phyloP scores from a whole-genome alignment of 495 filamentous ascomycete genomes.

The Cercophora sp. region DNA sequence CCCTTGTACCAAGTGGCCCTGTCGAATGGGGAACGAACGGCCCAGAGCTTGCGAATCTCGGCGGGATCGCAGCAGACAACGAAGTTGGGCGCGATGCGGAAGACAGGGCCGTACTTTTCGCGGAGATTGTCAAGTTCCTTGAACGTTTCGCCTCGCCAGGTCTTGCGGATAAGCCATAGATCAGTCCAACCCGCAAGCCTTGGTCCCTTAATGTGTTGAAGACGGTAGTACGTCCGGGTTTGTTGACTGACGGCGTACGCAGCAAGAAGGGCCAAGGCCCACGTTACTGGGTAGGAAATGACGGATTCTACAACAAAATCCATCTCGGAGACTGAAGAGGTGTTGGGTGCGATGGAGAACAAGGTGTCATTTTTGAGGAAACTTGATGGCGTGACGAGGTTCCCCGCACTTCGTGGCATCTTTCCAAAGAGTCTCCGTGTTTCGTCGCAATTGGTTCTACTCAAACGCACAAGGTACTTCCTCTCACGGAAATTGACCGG shows the following conservation, averaged over 20 bases:
- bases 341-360: too few relatives aligned
- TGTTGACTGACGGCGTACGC: neutral
- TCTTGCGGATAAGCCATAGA: neutral
- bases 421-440: too few relatives aligned
- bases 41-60: conserved; percentile 2
- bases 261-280: too few relatives aligned
- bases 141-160: neutral
- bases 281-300: too few relatives aligned
- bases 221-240: neutral
- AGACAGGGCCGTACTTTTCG: neutral
- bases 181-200: neutral
- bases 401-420: too few relatives aligned
- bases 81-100: conserved; percentile 11
- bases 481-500: too few relatives aligned
- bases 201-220: neutral
- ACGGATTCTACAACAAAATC: too few relatives aligned
- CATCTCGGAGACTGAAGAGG: too few relatives aligned
- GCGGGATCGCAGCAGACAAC: conserved; percentile 2
- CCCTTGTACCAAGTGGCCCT: conserved; percentile 9
- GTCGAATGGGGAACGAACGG: conserved; percentile 3
- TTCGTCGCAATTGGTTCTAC: too few relatives aligned
- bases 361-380: too few relatives aligned
- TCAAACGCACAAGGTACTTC: too few relatives aligned
- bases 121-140: neutral
- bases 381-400: too few relatives aligned